A percentile compares a stretch with the other conserved stretches of the same genome.
Evolutionary conservation across 2,329 filamentous ascomycete genomes (phyloP).

Genomic region (Pseudogymnoascus sp.): DNA sequence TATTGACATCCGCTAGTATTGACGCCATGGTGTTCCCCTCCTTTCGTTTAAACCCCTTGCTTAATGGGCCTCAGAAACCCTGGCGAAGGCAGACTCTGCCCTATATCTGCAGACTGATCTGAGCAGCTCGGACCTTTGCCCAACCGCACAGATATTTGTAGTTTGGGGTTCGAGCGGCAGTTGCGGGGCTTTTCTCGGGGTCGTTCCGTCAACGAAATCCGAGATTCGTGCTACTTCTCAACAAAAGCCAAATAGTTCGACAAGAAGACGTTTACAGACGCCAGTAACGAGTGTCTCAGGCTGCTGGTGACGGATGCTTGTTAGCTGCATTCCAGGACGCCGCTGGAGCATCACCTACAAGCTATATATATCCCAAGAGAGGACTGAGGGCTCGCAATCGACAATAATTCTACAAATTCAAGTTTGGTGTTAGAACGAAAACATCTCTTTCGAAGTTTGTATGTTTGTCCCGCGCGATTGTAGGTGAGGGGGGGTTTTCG

Average conservation of each 20-base stretch:
- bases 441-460: neutral
- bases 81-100: neutral
- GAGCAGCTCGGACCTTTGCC: neutral
- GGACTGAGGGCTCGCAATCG: neutral
- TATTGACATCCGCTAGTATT: neutral
- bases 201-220: neutral
- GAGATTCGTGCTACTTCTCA: neutral
- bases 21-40: conserved; percentile 1
- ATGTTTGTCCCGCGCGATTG: neutral
- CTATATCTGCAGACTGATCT: neutral
- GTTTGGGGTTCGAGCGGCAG: neutral
- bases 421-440: conserved; percentile 1
- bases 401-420: neutral
- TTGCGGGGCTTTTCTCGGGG: neutral
- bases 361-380: neutral
- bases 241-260: conserved; percentile 1
- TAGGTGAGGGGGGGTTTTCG: neutral
- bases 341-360: neutral
- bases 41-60: conserved; percentile 6
- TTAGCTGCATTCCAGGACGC: neutral
- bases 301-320: neutral
- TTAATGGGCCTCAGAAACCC: neutral
- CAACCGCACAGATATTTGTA: neutral
- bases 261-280: neutral
- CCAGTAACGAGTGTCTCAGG: neutral